Conservation (phyloP, 2,329 filamentous ascomycete species). For the Anthostomella pinea region DNA sequence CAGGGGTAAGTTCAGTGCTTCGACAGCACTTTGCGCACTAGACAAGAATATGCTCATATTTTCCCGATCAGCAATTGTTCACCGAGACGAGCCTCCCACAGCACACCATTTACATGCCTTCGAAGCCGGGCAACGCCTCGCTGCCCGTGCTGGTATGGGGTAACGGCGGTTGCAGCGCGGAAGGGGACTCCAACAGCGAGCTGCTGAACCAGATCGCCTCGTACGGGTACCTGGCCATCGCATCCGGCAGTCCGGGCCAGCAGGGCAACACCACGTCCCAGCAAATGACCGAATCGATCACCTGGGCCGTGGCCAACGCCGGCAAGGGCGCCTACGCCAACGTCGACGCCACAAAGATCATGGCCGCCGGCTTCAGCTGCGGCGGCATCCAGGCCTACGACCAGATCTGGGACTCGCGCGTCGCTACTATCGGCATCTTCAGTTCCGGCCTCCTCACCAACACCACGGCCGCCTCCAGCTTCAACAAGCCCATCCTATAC, state of each 20-base stretch:
- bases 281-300: constrained; percentile 20
- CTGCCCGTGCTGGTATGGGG: constrained; percentile 31
- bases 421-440: constrained; percentile 20
- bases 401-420: constrained; percentile 18
- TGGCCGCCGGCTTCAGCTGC: constrained; percentile 29
- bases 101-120: constrained; percentile 27
- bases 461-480: constrained; percentile 8
- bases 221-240: constrained; percentile 26
- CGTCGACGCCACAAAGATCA: constrained; percentile 25
- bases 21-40: background rate
- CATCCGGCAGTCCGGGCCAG: constrained; percentile 17
- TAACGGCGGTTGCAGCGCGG: constrained; percentile 27
- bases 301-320: constrained; percentile 20
- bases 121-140: constrained; percentile 6
- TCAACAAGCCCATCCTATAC: constrained; percentile 18
- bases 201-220: constrained; percentile 27
- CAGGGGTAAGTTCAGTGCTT: constrained; percentile 2
- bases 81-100: constrained; percentile 7
- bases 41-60: background rate
- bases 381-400: constrained; percentile 31
- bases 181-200: constrained; percentile 13
- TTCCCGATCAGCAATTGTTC: constrained; percentile 1
- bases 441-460: constrained; percentile 20
- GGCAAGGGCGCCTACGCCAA: constrained; percentile 15
- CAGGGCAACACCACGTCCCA: constrained; percentile 22